These are phyloP conservation scores for Xylaria sp. DNA, from an alignment of 2,329 filamentous ascomycete genomes.

Conservation along the genomic window DNA sequence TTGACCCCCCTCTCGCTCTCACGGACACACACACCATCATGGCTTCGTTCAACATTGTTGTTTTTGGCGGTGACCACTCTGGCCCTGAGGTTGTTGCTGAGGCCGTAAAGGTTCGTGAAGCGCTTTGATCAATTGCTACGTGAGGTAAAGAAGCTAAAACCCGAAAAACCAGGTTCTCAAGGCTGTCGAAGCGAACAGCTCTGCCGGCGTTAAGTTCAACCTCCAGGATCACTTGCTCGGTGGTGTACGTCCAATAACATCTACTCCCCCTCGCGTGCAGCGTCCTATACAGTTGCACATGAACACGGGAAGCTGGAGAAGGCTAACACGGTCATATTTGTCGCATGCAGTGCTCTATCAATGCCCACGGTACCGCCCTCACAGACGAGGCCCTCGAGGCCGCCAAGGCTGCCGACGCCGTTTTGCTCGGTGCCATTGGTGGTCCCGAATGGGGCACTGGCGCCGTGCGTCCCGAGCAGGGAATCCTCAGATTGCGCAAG, in stretches of 20 bases:
- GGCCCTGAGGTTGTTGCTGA: conserved; percentile 84
- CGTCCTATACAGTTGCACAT: background rate
- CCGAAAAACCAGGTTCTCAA: conserved; percentile 60
- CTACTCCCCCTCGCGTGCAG: background rate
- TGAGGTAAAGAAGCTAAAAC: background rate
- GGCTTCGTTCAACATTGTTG: conserved; percentile 70
- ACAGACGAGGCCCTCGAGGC: conserved; percentile 78
- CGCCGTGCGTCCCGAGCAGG: conserved; percentile 83
- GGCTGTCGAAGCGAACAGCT: conserved; percentile 65
- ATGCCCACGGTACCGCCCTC: conserved; percentile 70
- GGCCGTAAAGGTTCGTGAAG: conserved; percentile 65
- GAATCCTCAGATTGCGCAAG: conserved; percentile 84
- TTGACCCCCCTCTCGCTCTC: background rate
- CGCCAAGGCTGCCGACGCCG: conserved; percentile 79
- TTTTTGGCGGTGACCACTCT: conserved; percentile 78
- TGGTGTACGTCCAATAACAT: conserved; percentile 46
- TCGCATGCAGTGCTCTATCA: conserved; percentile 69
- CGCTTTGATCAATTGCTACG: background rate
- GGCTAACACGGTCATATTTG: conserved; percentile 5
- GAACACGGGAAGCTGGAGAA: background rate
- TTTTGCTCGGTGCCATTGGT: conserved; percentile 88
- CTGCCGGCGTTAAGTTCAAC: conserved; percentile 71
- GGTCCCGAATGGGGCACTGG: conserved; percentile 96
- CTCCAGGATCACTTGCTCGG: conserved; percentile 86
- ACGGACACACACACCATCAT: conserved; percentile 39